A percentile compares a stretch with the other conserved stretches of the same genome.
Evolutionary conservation across 108 stramenopile species (phyloP).

Genomic region (Seminavis robusta): DNA sequence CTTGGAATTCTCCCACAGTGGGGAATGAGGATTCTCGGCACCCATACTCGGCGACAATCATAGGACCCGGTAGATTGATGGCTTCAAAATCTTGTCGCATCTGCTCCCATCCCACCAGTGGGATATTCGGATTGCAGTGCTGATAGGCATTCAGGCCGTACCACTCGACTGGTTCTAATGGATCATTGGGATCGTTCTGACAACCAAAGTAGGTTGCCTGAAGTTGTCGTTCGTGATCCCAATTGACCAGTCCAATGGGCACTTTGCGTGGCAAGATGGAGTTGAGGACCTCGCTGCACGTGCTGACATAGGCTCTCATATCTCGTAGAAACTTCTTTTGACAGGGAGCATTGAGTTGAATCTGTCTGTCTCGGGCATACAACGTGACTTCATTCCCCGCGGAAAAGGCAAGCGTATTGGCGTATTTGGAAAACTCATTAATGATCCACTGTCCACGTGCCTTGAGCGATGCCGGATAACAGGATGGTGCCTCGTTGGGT

Average conservation of each 20-base stretch:
- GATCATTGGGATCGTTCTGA: slow-evolving; percentile 21
- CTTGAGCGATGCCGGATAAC: slow-evolving; percentile 29
- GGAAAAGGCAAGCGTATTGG: slow-evolving; percentile 28
- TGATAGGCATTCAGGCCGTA: slow-evolving; percentile 33
- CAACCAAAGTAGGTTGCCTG: slow-evolving; percentile 24
- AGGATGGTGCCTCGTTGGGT: slow-evolving; percentile 26
- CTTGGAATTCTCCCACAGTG: slow-evolving; percentile 29
- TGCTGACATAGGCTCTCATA: slow-evolving; percentile 22
- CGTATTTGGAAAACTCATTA: slow-evolving; percentile 33
- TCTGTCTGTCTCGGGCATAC: slow-evolving; percentile 14
- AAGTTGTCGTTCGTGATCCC: slow-evolving; percentile 7
- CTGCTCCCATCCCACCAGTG: slow-evolving; percentile 9
- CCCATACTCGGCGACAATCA: slow-evolving; percentile 35
- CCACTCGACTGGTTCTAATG: slow-evolving; percentile 30
- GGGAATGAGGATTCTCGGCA: slow-evolving; percentile 24
- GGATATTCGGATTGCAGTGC: slow-evolving; percentile 16
- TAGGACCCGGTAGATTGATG: slow-evolving; percentile 18
- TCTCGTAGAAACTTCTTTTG: slow-evolving; percentile 38
- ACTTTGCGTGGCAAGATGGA: too few species aligned
- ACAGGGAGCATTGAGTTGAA: slow-evolving; percentile 23
- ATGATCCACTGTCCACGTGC: slow-evolving; percentile 28
- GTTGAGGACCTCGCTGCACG: slow-evolving; percentile 4
- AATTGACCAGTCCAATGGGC: slow-evolving; percentile 22
- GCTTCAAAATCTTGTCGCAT: slow-evolving; percentile 2
- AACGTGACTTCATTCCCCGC: slow-evolving; percentile 37